Base-by-base conservation (phyloP, 2,329 filamentous ascomycete genomes). In the Stachybotrys chartarum region DNA sequence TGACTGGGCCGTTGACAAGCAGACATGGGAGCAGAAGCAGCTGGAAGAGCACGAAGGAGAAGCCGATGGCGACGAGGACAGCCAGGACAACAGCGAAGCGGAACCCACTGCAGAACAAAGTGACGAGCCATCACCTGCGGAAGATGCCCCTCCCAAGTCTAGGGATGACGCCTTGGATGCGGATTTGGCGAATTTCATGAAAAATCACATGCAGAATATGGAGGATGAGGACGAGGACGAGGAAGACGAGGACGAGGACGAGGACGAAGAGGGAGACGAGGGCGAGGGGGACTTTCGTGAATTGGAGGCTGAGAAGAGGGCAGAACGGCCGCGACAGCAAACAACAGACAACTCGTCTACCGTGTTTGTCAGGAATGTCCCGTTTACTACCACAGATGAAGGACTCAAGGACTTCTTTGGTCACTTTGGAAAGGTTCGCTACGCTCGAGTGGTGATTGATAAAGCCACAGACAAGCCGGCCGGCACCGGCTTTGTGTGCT, bases 1-100 rank as follows among this genome's bases (percentile, higher is more conserved):
- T 7, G 94, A 99, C 73, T 99, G 91, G 90, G 93, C 95, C 35
- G 91, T 97, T 4, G 91, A 97, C 58, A 96, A 95, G 75, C 81
- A 86, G 47, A 85, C 87, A 7, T 99, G 91, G 91, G 82, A 92
- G 59, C 79, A 84, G 58, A 77, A 85, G 59, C 79, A 84, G 32
- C 64, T 78, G 56, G 67, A 74, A 32, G 63, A 67, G 2, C 68
- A 75, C 16, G 62, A 64, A 10, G 60, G 60, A 6, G 69, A 71
- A 6, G 69, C 70, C n/a, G 68, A 70, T 7, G 72, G 67, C 5
- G 69, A 70, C 56, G 64, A 65, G 32, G 57, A 63, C 16, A 66
- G 64, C 3, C 67, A 71, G 10, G 59, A 61, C 10, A 24, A 24
- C 4, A 24, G 24, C 24, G 24, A 24, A 24, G 59, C 56, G 1